Percentiles rank a stretch among this genome's conserved stretches.
phyloP scores from a whole-genome alignment of 2,329 filamentous ascomycete genomes.

The Boeremia exigua region DNA sequence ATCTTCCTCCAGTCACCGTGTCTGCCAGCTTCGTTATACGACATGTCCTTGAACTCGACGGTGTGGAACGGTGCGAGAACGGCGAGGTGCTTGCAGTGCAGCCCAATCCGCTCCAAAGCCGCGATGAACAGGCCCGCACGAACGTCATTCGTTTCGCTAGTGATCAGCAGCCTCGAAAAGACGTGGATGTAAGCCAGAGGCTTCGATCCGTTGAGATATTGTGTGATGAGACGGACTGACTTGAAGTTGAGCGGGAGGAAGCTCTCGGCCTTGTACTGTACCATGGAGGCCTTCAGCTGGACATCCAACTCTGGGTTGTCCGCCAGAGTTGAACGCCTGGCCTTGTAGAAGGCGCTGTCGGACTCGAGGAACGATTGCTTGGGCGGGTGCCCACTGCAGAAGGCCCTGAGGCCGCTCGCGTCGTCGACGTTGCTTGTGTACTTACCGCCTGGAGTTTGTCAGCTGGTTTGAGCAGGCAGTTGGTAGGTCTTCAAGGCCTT shows the following conservation, averaged over 20 bases:
- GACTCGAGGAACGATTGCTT: conserved; percentile 1
- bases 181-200: conserved; percentile 18
- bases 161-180: conserved; percentile 25
- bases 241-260: conserved; percentile 19
- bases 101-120: conserved; percentile 19
- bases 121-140: conserved; percentile 17
- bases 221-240: conserved; percentile 14
- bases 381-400: conserved; percentile 11
- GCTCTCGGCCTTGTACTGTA: conserved; percentile 5
- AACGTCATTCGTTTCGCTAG: conserved; percentile 18
- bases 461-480: background rate
- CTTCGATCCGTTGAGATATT: conserved; percentile 20
- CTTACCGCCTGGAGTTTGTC: background rate
- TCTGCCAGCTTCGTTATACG: conserved; percentile 12
- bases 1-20: conserved; percentile 24
- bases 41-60: conserved; percentile 18
- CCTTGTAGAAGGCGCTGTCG: conserved; percentile 2
- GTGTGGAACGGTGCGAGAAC: conserved; percentile 20
- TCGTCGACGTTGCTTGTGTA: too few relatives aligned
- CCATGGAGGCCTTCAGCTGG: conserved; percentile 10
- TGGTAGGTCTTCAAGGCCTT: too few relatives aligned
- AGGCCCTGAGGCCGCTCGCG: background rate
- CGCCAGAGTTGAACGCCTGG: conserved; percentile 20
- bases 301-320: conserved; percentile 25
- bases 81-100: conserved; percentile 20